Evolutionary conservation across 805 yeast genomes (phyloP).

Genomic region (Cyberlindnera xishuangbannaensis): DNA sequence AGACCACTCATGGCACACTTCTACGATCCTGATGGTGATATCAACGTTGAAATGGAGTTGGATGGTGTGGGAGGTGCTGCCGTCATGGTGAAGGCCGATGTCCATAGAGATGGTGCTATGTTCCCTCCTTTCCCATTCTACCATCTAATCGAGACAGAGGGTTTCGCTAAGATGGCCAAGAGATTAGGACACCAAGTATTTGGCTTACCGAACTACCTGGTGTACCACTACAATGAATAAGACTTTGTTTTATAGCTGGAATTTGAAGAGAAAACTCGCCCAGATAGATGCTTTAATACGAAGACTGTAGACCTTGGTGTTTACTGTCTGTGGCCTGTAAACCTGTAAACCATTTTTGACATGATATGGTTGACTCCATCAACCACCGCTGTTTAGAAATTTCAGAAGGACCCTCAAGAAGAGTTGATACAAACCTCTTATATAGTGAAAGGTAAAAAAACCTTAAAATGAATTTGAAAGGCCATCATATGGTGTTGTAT

Average conservation of each 20-base stretch:
- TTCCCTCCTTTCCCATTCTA: conserved; percentile 98
- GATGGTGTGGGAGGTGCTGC: conserved; percentile 99
- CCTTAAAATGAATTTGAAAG: too few species aligned
- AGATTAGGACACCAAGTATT: conserved; percentile 84
- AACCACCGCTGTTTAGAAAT: too few species aligned
- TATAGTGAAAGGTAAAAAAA: too few species aligned
- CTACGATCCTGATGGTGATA: conserved; percentile 61
- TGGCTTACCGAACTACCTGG: conserved; percentile 93
- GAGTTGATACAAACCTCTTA: too few species aligned
- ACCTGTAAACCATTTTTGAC: too few species aligned
- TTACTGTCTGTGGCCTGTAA: too few species aligned
- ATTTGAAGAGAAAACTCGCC: background rate
- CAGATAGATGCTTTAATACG: too few species aligned
- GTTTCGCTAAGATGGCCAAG: conserved; percentile 97
- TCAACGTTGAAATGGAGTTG: conserved; percentile 65
- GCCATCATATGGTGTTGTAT: too few species aligned
- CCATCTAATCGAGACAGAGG: conserved; percentile 95
- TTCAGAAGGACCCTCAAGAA: too few species aligned
- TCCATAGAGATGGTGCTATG: conserved; percentile 99
- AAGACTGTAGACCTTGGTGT: too few species aligned
- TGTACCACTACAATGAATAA: conserved; percentile 82
- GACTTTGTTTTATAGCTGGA: background rate
- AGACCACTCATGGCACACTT: conserved; percentile 91
- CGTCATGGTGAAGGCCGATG: conserved; percentile 91
- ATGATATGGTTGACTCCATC: too few species aligned